Evolutionary conservation across 1,284 basidiomycete genomes (phyloP).

Genomic region (Pseudozyma pruni): DNA sequence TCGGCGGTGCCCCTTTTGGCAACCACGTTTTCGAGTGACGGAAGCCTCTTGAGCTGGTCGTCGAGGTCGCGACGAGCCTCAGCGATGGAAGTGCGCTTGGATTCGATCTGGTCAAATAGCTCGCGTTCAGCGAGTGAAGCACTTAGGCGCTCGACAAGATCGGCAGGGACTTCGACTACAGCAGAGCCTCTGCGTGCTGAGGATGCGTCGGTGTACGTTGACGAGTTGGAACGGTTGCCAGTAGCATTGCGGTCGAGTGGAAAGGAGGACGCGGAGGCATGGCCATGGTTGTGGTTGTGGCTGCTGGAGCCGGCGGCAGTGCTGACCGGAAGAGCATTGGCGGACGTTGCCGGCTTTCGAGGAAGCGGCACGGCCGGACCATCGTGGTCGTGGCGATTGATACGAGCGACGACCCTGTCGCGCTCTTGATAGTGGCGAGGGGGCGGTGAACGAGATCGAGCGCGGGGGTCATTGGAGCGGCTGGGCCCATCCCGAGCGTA

Average conservation of each 20-base stretch:
- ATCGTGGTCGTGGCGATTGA: slow-evolving; percentile 9
- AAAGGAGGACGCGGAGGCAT: slow-evolving; percentile 3
- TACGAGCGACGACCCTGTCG: neutral
- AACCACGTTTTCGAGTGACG: slow-evolving; percentile 7
- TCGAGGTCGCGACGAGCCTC: slow-evolving; percentile 14
- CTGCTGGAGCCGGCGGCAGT: neutral
- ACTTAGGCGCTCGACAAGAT: slow-evolving; percentile 7
- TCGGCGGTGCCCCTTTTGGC: slow-evolving; percentile 10
- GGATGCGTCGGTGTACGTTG: neutral
- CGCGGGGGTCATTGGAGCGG: slow-evolving; percentile 9
- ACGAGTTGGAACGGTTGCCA: neutral
- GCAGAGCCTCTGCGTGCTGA: neutral
- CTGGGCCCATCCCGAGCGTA: slow-evolving; percentile 10
- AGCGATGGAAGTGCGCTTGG: slow-evolving; percentile 13
- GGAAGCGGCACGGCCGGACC: slow-evolving; percentile 10
- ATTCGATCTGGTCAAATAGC: slow-evolving; percentile 18
- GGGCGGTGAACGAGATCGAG: slow-evolving; percentile 22
- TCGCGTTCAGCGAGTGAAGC: slow-evolving; percentile 1
- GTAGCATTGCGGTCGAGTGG: slow-evolving; percentile 7
- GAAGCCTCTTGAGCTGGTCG: slow-evolving; percentile 15
- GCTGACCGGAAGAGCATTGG: slow-evolving; percentile 1
- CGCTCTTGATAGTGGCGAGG: slow-evolving; percentile 2
- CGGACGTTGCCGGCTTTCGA: slow-evolving; percentile 8
- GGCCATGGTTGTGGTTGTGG: slow-evolving; percentile 1
- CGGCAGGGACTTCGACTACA: neutral